These are phyloP conservation scores for Backusella westeae DNA, from an alignment of 192 early-diverging fungal species.

Conservation along the genomic window DNA sequence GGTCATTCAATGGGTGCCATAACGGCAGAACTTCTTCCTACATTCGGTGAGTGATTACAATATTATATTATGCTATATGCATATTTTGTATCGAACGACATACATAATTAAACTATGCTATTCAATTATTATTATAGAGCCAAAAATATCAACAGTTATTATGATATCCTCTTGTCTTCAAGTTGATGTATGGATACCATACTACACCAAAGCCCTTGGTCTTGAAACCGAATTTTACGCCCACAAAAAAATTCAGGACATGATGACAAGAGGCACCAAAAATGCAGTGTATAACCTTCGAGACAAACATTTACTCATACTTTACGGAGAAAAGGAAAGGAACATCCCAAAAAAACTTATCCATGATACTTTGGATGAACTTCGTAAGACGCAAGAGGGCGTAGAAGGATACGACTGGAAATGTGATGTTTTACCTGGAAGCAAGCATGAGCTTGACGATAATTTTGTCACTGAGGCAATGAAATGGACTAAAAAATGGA, in stretches of 20 bases:
- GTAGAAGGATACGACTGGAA: not conserved
- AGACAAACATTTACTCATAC: not conserved
- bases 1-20: not conserved
- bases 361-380: not conserved
- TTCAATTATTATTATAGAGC: not conserved
- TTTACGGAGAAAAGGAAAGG: not conserved
- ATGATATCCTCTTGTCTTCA: not conserved
- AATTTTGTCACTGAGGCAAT: not conserved
- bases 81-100: not conserved
- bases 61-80: not conserved
- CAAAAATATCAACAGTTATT: not conserved
- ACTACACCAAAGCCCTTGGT: not conserved
- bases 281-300: not conserved
- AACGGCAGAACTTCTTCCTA: not conserved
- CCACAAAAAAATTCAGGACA: not conserved
- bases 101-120: not conserved
- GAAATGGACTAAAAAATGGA: not conserved
- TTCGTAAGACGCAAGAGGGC: not conserved
- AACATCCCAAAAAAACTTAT: not conserved
- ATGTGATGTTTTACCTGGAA: not conserved
- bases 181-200: not conserved
- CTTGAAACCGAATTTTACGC: not conserved
- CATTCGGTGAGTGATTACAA: not conserved
- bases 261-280: not conserved
- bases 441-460: not conserved